These are phyloP conservation scores for Talaromyces sp. DNA, from an alignment of 2,329 filamentous ascomycete genomes.

Conservation along the genomic window DNA sequence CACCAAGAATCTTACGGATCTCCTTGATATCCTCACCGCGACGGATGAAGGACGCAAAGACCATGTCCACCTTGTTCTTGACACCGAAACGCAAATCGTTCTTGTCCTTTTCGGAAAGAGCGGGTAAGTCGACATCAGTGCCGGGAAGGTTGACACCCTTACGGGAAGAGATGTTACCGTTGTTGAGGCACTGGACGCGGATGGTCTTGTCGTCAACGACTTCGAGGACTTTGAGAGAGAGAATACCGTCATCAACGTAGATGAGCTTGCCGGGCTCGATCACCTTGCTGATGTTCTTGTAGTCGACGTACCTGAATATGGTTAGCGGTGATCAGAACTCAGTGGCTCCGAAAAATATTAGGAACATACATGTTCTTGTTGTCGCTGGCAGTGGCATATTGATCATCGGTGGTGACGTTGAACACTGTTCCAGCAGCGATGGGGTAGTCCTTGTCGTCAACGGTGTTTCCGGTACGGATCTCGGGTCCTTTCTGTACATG, in stretches of 20 bases:
- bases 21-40: slow-evolving; percentile 86
- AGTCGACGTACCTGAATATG: slow-evolving; percentile 77
- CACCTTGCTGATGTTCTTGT: slow-evolving; percentile 99
- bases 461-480: slow-evolving; percentile 77
- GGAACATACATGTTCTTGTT: slow-evolving; percentile 82
- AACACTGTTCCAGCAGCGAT: slow-evolving; percentile 78
- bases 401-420: slow-evolving; percentile 95
- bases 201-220: slow-evolving; percentile 86
- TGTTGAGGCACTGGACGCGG: slow-evolving; percentile 84
- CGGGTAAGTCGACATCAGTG: slow-evolving; percentile 96
- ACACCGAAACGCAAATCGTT: slow-evolving; percentile 90
- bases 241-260: slow-evolving; percentile 97
- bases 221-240: slow-evolving; percentile 89
- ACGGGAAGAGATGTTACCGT: slow-evolving; percentile 96
- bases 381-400: slow-evolving; percentile 79
- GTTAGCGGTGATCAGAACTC: not conserved
- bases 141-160: slow-evolving; percentile 99
- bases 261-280: slow-evolving; percentile 87
- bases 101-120: slow-evolving; percentile 98
- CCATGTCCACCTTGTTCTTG: slow-evolving; percentile 98
- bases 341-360: not conserved
- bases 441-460: slow-evolving; percentile 68
- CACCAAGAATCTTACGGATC: slow-evolving; percentile 86
- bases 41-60: slow-evolving; percentile 98
- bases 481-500: slow-evolving; percentile 67